Base-by-base conservation (phyloP, 345 rosid species). In the Anacardium occidentale region DNA sequence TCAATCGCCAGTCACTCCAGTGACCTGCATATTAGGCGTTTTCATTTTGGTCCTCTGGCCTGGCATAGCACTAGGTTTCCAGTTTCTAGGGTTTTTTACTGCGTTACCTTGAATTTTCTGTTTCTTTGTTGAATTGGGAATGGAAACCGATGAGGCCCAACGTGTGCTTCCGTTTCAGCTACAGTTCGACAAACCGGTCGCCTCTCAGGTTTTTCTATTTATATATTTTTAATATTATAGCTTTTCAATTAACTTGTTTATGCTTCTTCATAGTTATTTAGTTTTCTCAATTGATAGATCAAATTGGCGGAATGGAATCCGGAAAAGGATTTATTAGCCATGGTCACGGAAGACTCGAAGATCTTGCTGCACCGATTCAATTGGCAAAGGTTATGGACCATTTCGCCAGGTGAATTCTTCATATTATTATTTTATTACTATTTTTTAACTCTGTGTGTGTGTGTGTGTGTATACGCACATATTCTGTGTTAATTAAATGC, bases 321-420 rank as follows among this genome's bases (percentile, higher is more conserved):
- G 0, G 93, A 90, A 85, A 94, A 94, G 89, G 96, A 84, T 84
- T 86, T 89, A 57, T 78, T 90, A 51, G 97, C 92, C 13, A 90
- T 94, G 98, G 97, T 88, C 37, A 90, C 85, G 0, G 86, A 86
- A 52, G 97, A 90, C 73, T 88, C 87, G 2, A 94, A 90, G 83
- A 75, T 91, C 75, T 61, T 90, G 82, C 87, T 91, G 64, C 93
- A 86, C 66, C 88, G 92, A 0, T 90, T 94, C 83, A 90, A 94
- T 81, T 90, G 98, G 94, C 98, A 86, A 83, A 81, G 97, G 74
- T 74, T 91, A n/a, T 90, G 97, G 98, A 88, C 91, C 34, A 72
- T 88, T 77, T 82, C 90, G 3, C 95, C 90, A 0, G 92, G 95
- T 89, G 73, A 71, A 64, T 74, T 3, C 32, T 71, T 62, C n/a